These are phyloP conservation scores for Solanum okadae DNA, from an alignment of 257 asterid genomes.

Conservation along the genomic window DNA sequence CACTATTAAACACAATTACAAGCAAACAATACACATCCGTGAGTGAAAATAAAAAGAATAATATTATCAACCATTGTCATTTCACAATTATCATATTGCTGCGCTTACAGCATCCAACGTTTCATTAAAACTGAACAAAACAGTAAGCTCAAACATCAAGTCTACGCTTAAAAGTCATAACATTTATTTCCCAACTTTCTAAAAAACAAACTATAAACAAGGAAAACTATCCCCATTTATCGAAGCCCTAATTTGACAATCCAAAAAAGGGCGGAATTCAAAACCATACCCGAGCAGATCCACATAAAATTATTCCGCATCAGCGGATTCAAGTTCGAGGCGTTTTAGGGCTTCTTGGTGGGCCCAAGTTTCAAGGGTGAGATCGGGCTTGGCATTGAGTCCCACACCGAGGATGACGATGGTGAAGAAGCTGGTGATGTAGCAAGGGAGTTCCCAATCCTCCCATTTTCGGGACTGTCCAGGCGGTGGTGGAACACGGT, in stretches of 20 bases:
- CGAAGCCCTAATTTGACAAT: neutral
- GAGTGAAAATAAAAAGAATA: neutral
- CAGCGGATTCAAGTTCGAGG: conserved; percentile 49
- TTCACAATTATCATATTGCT: neutral
- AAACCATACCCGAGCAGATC: neutral
- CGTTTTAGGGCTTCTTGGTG: conserved; percentile 95
- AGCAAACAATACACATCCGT: neutral
- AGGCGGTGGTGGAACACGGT: conserved; percentile 48
- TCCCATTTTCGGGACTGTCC: conserved; percentile 77
- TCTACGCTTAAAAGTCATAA: neutral
- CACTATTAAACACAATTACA: neutral
- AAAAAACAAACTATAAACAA: neutral
- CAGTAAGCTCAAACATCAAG: neutral
- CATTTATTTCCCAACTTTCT: neutral
- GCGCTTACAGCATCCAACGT: neutral
- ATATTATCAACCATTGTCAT: neutral
- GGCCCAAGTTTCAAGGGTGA: conserved; percentile 95
- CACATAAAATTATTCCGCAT: neutral
- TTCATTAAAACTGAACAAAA: neutral
- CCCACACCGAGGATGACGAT: conserved; percentile 86
- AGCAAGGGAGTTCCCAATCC: conserved; percentile 97
- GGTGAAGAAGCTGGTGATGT: conserved; percentile 70
- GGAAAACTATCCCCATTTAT: neutral
- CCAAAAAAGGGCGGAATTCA: neutral
- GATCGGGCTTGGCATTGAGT: conserved; percentile 95